Base-by-base conservation (phyloP, 495 filamentous ascomycete genomes). In the Tuber umbilicatum region DNA sequence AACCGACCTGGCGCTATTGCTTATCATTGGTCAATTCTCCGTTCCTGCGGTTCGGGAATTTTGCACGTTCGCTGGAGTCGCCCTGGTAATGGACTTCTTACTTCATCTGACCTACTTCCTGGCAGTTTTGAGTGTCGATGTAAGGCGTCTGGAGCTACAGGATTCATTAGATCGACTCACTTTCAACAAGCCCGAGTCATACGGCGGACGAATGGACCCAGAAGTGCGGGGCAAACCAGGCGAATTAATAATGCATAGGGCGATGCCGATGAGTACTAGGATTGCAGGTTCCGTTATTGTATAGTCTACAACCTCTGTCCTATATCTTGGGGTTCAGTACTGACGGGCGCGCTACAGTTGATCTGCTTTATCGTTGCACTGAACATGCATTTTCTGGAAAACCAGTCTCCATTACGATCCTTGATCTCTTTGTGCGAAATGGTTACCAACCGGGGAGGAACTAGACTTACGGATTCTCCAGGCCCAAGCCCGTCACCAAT, bases 21-120 rank as follows among this genome's bases (percentile, higher is more conserved):
- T 84, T 68, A 79, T 87, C 19, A 84, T 91, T 12, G 89, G 88
- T 1, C 84, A 83, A 64, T 78, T 90, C 42, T 89, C 89, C 5
- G 87, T 87, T 38, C 87, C 88, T 0, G 88, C 88, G 31, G 88
- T 92, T 39, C 85, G 87, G 16, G 89, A 88, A 6, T 92, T 92
- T 80, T 92, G 91, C 83, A 86, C 84, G 1, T 93, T 92, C 83
- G 87, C 88, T 9, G 89, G 88, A 23, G 86, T 93, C 70, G 91
- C 90, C 4, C 85, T 91, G 43, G 80, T 89, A 27, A 88, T 92
- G 79, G 91, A 93, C 82, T 91, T 89, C 78, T 86, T 91, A 71
- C 91, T 89, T 77, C 85, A 92, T 45, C 83, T 91, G 23, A 92
- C 90, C 5, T 92, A 91, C 83, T 91, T 93, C 79, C 85, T 91